Conservation (phyloP, 768 basidiomycete genomes). For the Mycena crocata region DNA sequence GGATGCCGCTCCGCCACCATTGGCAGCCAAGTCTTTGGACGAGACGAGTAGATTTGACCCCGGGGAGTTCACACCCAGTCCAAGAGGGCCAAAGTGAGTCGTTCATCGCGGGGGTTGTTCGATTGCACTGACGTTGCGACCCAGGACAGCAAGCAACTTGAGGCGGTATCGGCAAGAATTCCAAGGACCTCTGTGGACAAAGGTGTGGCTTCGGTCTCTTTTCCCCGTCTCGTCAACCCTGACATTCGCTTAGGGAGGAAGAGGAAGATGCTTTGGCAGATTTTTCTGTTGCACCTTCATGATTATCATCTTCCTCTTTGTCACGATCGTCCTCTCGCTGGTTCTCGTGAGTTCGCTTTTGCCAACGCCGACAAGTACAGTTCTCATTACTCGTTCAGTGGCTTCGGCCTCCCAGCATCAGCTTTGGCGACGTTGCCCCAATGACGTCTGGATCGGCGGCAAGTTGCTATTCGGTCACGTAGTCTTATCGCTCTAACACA, state of each 20-base stretch:
- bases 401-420: constrained; percentile 79
- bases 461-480: constrained; percentile 29
- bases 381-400: constrained; percentile 58
- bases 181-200: constrained; percentile 77
- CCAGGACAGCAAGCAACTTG: constrained; percentile 55
- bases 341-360: constrained; percentile 64
- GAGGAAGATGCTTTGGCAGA: constrained; percentile 70
- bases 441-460: constrained; percentile 60
- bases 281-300: constrained; percentile 84
- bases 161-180: constrained; percentile 66
- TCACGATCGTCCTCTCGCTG: constrained; percentile 74
- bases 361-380: background rate
- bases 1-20: constrained; percentile 21
- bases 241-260: constrained; percentile 61
- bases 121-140: background rate
- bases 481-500: background rate
- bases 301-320: constrained; percentile 70
- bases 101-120: too few relatives aligned
- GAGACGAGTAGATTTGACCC: constrained; percentile 54
- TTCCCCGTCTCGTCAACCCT: background rate
- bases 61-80: constrained; percentile 53
- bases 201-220: constrained; percentile 48
- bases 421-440: constrained; percentile 62
- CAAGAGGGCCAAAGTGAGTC: constrained; percentile 44
- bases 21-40: constrained; percentile 36